phyloP scores from a whole-genome alignment of 208 protist genomes.

The Wallacemonas sp. region DNA sequence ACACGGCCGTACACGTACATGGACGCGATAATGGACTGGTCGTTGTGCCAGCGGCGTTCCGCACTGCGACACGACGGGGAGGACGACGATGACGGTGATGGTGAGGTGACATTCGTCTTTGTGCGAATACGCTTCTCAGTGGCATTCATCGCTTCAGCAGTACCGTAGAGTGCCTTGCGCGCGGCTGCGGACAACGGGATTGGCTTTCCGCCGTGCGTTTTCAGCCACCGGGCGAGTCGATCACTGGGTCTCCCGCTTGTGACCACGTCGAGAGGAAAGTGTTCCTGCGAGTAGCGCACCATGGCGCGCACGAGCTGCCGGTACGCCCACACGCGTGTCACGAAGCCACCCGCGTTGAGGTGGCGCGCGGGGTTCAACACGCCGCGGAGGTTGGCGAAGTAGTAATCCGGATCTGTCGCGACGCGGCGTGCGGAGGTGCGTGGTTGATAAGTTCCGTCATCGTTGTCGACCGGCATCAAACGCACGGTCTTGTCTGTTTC shows the following conservation, averaged over 20 bases:
- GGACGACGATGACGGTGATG: not conserved
- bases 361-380: conserved; percentile 18
- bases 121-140: not conserved
- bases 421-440: not conserved
- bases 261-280: conserved; percentile 15
- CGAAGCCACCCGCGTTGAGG: conserved; percentile 31
- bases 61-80: not conserved
- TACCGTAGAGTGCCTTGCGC: not conserved
- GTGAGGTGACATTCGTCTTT: not conserved
- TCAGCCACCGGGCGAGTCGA: not conserved
- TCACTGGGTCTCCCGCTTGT: too few relatives aligned
- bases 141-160: too few relatives aligned
- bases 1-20: conserved; percentile 31
- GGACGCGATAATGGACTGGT: conserved; percentile 29
- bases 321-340: conserved; percentile 38
- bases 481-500: too few relatives aligned
- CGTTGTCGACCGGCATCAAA: not conserved
- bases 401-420: conserved; percentile 16
- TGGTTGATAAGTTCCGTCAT: not conserved
- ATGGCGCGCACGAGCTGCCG: conserved; percentile 18
- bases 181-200: not conserved
- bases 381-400: conserved; percentile 15
- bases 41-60: conserved; percentile 26
- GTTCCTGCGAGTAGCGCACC: conserved; percentile 14
- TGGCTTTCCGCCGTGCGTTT: not conserved